Conservation (phyloP, 2,329 filamentous ascomycete genomes). For the Fusarium miscanthi region DNA sequence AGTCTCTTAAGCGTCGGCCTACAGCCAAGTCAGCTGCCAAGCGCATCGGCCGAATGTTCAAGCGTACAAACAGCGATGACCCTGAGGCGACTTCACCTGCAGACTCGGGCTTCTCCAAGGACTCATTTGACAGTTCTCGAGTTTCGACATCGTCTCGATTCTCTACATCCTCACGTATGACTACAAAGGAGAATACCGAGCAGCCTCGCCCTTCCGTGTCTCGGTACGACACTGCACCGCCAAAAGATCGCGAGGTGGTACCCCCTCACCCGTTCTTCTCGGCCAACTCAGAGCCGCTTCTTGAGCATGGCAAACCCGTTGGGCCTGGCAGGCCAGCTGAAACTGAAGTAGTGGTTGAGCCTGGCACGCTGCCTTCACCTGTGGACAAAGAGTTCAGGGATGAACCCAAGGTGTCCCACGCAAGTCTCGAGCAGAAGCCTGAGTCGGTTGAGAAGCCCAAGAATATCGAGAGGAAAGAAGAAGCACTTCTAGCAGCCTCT, state of each 20-base stretch:
- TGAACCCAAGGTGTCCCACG: neutral
- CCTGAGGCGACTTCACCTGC: neutral
- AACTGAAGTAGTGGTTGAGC: neutral
- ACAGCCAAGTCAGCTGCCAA: slow-evolving; percentile 35
- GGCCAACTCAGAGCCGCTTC: slow-evolving; percentile 1
- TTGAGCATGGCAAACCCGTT: neutral
- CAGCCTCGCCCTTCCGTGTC: slow-evolving; percentile 20
- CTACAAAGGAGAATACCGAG: slow-evolving; percentile 21
- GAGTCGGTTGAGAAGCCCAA: neutral
- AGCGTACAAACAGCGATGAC: slow-evolving; percentile 24
- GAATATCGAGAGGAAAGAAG: neutral
- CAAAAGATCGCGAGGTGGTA: neutral
- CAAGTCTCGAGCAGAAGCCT: neutral
- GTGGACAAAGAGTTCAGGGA: neutral
- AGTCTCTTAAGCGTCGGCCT: slow-evolving; percentile 29
- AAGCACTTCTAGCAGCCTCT: neutral
- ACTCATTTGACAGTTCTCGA: slow-evolving; percentile 15
- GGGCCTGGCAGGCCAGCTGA: neutral
- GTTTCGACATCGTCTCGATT: slow-evolving; percentile 32
- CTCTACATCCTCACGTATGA: slow-evolving; percentile 31
- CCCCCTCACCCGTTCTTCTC: slow-evolving; percentile 16
- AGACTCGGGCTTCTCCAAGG: slow-evolving; percentile 8
- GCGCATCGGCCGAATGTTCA: slow-evolving; percentile 37
- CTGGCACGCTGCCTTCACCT: neutral
- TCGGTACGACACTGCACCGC: slow-evolving; percentile 18